phyloP scores from a whole-genome alignment of 2,329 filamentous ascomycete genomes.

The Thermoascus crustaceus region DNA sequence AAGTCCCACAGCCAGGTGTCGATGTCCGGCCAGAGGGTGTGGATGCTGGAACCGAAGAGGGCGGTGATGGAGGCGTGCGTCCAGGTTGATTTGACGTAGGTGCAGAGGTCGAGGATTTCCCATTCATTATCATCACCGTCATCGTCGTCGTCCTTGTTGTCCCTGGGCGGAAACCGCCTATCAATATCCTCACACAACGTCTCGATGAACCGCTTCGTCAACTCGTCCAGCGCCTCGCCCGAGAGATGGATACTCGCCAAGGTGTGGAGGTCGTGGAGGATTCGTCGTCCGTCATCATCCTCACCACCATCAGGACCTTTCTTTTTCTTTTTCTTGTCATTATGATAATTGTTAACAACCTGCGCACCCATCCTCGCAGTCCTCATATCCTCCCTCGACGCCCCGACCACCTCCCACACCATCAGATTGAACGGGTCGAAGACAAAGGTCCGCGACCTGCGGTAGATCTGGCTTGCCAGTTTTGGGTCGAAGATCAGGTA shows the following conservation, averaged over 20 bases:
- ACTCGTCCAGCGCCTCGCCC: constrained; percentile 4
- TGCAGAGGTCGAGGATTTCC: constrained; percentile 12
- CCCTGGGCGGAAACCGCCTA: constrained; percentile 11
- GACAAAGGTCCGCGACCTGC: constrained; percentile 12
- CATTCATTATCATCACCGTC: constrained; percentile 7
- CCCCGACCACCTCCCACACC: constrained; percentile 10
- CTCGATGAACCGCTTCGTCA: constrained; percentile 11
- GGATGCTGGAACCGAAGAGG: constrained; percentile 12
- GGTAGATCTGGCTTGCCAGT: constrained; percentile 13
- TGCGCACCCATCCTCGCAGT: constrained; percentile 11
- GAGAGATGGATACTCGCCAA: constrained; percentile 9
- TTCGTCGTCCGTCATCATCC: constrained; percentile 8
- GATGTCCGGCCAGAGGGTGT: constrained; percentile 13
- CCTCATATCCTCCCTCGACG: constrained; percentile 11
- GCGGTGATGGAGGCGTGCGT: constrained; percentile 13
- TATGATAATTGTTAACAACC: constrained; percentile 1
- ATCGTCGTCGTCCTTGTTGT: too few relatives aligned
- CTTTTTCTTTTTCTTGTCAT: too few relatives aligned
- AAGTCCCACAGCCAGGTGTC: constrained; percentile 14
- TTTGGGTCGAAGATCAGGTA: constrained; percentile 16
- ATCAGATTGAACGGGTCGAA: constrained; percentile 12
- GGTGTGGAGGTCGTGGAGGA: constrained; percentile 10
- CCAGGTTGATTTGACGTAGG: constrained; percentile 11
- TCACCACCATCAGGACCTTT: not conserved
- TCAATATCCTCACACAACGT: constrained; percentile 11